These are phyloP conservation scores for Mesembryanthemum crystallinum DNA, from an alignment of 148 eudicot species.

Conservation along the genomic window DNA sequence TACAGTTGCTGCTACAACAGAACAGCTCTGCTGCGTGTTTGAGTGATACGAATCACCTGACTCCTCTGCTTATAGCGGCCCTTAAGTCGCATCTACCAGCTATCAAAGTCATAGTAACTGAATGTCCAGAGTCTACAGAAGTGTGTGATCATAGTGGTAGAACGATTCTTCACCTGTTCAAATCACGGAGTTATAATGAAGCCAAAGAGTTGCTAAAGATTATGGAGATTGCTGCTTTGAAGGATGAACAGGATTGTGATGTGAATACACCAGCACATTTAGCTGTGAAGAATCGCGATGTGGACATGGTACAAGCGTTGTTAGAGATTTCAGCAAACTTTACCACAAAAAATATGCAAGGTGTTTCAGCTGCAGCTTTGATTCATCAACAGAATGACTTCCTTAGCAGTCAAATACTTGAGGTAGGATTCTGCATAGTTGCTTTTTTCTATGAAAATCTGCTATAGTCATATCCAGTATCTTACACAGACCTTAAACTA, in stretches of 20 bases:
- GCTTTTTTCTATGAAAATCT: no score
- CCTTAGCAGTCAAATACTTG: no score
- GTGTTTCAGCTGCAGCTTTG: no score
- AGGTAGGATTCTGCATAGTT: no score
- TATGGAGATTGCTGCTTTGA: neutral
- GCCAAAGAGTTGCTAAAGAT: conserved; percentile 5
- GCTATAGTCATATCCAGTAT: no score
- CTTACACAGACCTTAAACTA: no score
- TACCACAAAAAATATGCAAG: no score
- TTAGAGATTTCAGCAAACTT: no score
- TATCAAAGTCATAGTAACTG: conserved; percentile 1
- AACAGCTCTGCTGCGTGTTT: neutral
- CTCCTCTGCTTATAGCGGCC: conserved; percentile 25
- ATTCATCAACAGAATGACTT: no score
- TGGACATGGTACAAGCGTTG: no score
- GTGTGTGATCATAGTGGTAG: conserved; percentile 5
- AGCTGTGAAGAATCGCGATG: conserved; percentile 1
- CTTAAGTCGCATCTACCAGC: neutral
- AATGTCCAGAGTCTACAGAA: conserved; percentile 18
- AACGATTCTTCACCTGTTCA: conserved; percentile 9
- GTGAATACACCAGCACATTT: conserved; percentile 21
- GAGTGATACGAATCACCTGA: conserved; percentile 5
- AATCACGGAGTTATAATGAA: conserved; percentile 2
- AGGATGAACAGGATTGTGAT: conserved; percentile 9
- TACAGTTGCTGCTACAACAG: neutral